A percentile compares a stretch with the other conserved stretches of the same genome.
Conservation (phyloP, 202 grass and related monocot genomes). For the Schoenoplectus tabernaemontani region DNA sequence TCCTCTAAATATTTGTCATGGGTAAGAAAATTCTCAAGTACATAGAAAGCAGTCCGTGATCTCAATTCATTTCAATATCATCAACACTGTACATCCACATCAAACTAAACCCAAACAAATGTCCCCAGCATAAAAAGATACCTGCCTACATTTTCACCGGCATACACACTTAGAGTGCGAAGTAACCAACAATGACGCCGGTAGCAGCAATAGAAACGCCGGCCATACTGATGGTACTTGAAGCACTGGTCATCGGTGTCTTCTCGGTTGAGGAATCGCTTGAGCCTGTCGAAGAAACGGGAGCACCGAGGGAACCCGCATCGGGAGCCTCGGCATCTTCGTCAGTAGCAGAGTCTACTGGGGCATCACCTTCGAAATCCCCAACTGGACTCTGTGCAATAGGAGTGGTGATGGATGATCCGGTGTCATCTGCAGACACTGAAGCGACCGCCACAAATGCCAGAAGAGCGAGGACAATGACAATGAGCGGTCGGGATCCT, state of each 20-base stretch:
- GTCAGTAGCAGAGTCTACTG: neutral
- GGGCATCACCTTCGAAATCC: neutral
- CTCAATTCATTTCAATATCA: conserved; percentile 6
- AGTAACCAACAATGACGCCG: neutral
- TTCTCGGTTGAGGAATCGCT: neutral
- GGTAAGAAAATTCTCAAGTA: conserved; percentile 12
- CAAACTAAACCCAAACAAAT: neutral
- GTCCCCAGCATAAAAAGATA: no score
- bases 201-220: conserved; percentile 5
- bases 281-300: neutral
- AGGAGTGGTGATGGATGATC: conserved; percentile 8
- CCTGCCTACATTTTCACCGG: neutral
- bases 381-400: neutral
- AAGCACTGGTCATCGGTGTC: neutral
- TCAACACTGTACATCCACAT: neutral
- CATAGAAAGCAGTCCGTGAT: neutral
- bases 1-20: neutral
- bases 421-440: conserved; percentile 1
- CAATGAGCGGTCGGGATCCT: conserved; percentile 1
- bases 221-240: neutral
- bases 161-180: neutral
- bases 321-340: conserved; percentile 10
- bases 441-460: neutral
- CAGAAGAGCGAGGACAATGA: neutral
- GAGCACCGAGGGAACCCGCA: neutral